Evolutionary conservation across 805 yeast species (phyloP).

Genomic region (Yarrowia alimentaria): DNA sequence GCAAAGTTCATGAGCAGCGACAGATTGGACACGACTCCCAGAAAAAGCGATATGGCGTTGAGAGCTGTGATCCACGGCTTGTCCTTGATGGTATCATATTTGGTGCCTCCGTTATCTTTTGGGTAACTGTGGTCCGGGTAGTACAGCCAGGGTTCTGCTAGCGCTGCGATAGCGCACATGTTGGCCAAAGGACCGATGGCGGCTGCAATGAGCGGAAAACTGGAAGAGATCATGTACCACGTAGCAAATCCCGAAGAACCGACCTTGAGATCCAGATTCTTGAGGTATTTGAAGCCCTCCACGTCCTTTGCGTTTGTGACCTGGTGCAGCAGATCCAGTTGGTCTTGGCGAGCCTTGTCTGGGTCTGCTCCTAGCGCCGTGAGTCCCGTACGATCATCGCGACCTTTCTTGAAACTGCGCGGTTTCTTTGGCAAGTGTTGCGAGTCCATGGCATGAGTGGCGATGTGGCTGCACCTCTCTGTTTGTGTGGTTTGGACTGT

Average conservation of each 20-base stretch:
- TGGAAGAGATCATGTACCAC: conserved; percentile 68
- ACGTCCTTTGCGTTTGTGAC: conserved; percentile 18
- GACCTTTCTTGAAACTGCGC: conserved; percentile 12
- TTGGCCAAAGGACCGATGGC: conserved; percentile 79
- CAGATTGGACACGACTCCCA: conserved; percentile 67
- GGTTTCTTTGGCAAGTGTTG: neutral
- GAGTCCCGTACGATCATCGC: conserved; percentile 17
- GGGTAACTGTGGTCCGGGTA: conserved; percentile 1
- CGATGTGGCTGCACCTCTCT: too few species aligned
- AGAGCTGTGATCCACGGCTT: conserved; percentile 49
- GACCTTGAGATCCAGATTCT: conserved; percentile 18
- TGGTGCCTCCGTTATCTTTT: conserved; percentile 28
- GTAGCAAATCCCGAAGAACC: conserved; percentile 28
- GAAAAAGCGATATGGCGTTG: conserved; percentile 59
- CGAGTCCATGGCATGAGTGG: too few species aligned
- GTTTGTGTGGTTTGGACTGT: too few species aligned
- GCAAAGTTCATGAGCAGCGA: conserved; percentile 68
- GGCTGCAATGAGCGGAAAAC: conserved; percentile 72
- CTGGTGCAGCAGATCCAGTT: conserved; percentile 12
- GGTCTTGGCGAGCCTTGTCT: conserved; percentile 1
- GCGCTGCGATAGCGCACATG: conserved; percentile 67
- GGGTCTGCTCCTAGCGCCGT: conserved; percentile 1
- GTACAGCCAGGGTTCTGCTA: conserved; percentile 62
- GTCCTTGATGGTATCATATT: conserved; percentile 42
- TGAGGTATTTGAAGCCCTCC: conserved; percentile 6